Conservation (phyloP, 352 stramenopile genomes). For the Phytophthora megakarya region DNA sequence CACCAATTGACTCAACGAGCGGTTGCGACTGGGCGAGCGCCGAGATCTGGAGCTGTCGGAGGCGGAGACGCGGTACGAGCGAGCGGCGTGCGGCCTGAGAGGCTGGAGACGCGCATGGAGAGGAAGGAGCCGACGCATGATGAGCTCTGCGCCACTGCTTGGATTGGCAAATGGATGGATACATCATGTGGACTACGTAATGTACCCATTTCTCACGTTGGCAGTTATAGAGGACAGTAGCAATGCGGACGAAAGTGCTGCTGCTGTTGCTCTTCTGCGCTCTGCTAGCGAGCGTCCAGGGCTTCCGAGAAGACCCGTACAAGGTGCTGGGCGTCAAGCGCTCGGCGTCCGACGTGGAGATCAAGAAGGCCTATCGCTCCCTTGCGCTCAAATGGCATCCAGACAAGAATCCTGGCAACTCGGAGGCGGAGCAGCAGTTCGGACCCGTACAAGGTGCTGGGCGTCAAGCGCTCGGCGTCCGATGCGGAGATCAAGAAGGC, state of each 20-base stretch:
- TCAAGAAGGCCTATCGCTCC: slow-evolving; percentile 85
- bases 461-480: slow-evolving; percentile 59
- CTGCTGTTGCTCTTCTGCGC: slow-evolving; percentile 29
- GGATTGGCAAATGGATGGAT: neutral
- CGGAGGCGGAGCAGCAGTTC: too few relatives aligned
- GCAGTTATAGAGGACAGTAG: neutral
- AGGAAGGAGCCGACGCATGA: neutral
- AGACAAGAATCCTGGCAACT: slow-evolving; percentile 85
- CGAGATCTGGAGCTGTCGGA: neutral
- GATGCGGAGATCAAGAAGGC: slow-evolving; percentile 84
- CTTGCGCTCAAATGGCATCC: slow-evolving; percentile 91
- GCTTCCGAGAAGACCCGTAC: slow-evolving; percentile 70
- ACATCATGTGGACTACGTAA: too few relatives aligned
- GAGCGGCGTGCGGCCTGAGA: neutral
- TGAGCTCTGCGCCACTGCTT: neutral
- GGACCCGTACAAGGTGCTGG: slow-evolving; percentile 80
- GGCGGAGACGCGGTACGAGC: slow-evolving; percentile 19
- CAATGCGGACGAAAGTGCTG: slow-evolving; percentile 4
- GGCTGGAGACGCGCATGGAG: neutral
- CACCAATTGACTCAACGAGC: slow-evolving; percentile 39
- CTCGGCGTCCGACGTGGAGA: slow-evolving; percentile 70
- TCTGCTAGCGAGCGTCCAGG: slow-evolving; percentile 2
- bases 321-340: slow-evolving; percentile 66
- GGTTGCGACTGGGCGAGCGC: neutral
- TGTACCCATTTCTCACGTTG: too few relatives aligned